phyloP scores from a whole-genome alignment of 495 filamentous ascomycete species.

The Penicillium verhagenii region DNA sequence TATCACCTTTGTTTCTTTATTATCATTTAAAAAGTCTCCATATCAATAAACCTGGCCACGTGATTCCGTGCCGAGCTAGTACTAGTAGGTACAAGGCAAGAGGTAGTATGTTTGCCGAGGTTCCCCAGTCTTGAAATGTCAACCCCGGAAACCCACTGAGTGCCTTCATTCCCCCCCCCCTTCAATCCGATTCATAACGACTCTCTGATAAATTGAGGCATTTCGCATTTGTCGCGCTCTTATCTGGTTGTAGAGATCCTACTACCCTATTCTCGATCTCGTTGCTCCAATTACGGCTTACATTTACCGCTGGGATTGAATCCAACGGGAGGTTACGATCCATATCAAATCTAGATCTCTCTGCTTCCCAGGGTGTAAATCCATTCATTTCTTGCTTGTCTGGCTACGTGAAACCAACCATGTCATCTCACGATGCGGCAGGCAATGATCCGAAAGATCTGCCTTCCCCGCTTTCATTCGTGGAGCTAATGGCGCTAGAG shows the following conservation, averaged over 20 bases:
- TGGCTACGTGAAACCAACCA: background rate
- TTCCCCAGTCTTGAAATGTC: slow-evolving; percentile 9
- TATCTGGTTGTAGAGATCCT: background rate
- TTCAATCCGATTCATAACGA: background rate
- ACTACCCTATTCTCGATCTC: no score
- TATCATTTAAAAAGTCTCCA: background rate
- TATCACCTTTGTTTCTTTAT: slow-evolving; percentile 12
- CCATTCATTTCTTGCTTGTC: background rate
- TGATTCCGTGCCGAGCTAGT: slow-evolving; percentile 13
- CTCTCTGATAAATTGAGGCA: background rate
- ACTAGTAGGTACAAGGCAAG: background rate
- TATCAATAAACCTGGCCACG: slow-evolving; percentile 3
- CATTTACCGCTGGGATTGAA: background rate
- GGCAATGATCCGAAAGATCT: slow-evolving; percentile 9
- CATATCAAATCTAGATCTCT: background rate
- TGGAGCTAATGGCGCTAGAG: slow-evolving; percentile 36
- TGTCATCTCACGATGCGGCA: slow-evolving; percentile 12
- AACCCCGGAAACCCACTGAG: slow-evolving; percentile 4
- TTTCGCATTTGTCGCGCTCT: background rate
- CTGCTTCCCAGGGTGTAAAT: background rate
- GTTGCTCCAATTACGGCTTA: no score
- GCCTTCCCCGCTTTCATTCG: slow-evolving; percentile 27
- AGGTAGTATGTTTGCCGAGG: slow-evolving; percentile 13
- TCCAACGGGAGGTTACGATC: background rate
- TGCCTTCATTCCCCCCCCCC: background rate